Evolutionary conservation across 352 stramenopile species (phyloP).

Genomic region (Globisporangium acanthophoron): DNA sequence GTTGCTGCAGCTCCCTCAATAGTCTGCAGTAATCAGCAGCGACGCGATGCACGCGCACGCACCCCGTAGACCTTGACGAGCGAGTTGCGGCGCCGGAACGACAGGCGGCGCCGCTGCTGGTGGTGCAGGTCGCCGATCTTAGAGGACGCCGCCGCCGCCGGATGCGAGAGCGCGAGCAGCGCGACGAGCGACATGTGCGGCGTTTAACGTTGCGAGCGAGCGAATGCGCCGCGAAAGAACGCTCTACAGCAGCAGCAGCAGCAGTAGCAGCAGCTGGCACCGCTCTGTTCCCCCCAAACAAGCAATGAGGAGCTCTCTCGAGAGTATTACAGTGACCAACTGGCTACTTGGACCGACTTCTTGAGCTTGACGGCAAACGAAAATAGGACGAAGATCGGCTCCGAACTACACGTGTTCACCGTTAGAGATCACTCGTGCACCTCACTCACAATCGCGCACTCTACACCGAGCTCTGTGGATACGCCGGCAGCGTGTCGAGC

Average conservation of each 20-base stretch:
- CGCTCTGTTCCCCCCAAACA: too few species aligned
- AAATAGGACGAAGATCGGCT: neutral
- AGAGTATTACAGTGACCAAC: too few species aligned
- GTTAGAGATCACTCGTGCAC: too few species aligned
- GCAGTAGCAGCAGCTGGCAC: neutral
- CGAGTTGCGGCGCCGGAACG: conserved; percentile 10
- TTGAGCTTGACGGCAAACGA: too few species aligned
- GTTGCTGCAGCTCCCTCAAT: neutral
- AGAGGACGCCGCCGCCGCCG: neutral
- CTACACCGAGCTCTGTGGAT: conserved; percentile 1
- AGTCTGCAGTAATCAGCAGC: too few species aligned
- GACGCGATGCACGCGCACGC: neutral
- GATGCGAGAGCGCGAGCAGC: neutral
- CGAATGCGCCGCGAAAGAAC: neutral
- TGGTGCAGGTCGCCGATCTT: conserved; percentile 9
- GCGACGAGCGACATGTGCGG: neutral
- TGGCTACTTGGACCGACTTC: too few species aligned
- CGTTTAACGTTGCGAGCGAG: neutral
- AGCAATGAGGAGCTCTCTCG: too few species aligned
- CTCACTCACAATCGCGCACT: neutral
- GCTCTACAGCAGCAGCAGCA: neutral
- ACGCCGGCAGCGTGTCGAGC: conserved; percentile 10
- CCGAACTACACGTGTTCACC: too few species aligned
- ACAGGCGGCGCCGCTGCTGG: conserved; percentile 3
- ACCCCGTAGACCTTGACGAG: conserved; percentile 2